Conservation (phyloP, 768 basidiomycete genomes). For the Macrocybe gigantea region DNA sequence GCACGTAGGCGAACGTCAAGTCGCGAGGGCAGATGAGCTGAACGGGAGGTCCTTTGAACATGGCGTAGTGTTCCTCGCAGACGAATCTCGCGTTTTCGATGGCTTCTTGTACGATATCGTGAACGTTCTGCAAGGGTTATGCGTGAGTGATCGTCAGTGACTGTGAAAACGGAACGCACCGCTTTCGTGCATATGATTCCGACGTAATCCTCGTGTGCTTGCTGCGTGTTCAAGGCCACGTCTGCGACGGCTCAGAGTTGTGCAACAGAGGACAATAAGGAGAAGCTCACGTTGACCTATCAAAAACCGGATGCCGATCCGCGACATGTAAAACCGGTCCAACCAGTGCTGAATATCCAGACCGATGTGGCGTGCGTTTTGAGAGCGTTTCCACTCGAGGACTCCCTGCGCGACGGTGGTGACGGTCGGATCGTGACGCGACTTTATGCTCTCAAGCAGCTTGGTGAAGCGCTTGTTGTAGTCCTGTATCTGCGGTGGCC, state of each 20-base stretch:
- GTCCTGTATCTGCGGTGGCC: slow-evolving; percentile 91
- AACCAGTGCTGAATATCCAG: slow-evolving; percentile 92
- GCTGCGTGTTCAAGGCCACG: slow-evolving; percentile 89
- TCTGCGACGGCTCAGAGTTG: slow-evolving; percentile 40
- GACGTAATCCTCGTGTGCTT: slow-evolving; percentile 87
- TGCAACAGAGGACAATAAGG: not conserved
- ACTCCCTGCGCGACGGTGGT: slow-evolving; percentile 96
- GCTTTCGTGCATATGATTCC: slow-evolving; percentile 96
- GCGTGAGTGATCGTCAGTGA: not conserved
- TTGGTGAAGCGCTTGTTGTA: slow-evolving; percentile 92
- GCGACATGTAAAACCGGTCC: slow-evolving; percentile 94
- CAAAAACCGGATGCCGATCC: slow-evolving; percentile 93
- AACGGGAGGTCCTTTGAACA: slow-evolving; percentile 95
- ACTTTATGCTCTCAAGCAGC: slow-evolving; percentile 83
- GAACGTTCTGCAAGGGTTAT: slow-evolving; percentile 60
- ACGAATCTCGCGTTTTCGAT: slow-evolving; percentile 95
- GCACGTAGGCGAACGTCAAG: slow-evolving; percentile 90
- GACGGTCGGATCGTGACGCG: slow-evolving; percentile 93
- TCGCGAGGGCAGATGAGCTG: slow-evolving; percentile 90
- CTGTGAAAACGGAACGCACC: slow-evolving; percentile 33
- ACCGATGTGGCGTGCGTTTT: slow-evolving; percentile 66
- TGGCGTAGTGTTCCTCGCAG: slow-evolving; percentile 93
- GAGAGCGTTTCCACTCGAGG: slow-evolving; percentile 86
- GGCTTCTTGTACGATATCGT: slow-evolving; percentile 96
- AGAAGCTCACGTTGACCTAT: slow-evolving; percentile 84